Conservation (phyloP, 306 rosid genomes). For the Inga oerstediana region DNA sequence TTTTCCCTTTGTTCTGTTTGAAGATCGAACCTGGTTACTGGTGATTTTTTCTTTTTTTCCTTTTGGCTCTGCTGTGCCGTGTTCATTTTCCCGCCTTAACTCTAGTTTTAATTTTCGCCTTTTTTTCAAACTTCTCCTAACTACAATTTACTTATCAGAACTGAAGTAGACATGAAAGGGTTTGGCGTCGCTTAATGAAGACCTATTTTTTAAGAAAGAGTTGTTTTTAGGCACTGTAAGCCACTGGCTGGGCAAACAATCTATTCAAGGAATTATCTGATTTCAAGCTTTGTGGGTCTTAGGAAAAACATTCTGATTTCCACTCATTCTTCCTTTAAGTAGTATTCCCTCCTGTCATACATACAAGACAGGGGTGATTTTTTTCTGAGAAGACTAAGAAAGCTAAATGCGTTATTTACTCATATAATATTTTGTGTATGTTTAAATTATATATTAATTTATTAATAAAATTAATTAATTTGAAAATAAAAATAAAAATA, state of each 20-base stretch:
- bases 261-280: constrained; percentile 1
- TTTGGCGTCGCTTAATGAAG: background rate
- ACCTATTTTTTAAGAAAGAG: background rate
- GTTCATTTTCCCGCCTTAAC: background rate
- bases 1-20: background rate
- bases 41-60: background rate
- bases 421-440: no score
- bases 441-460: no score
- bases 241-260: background rate
- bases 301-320: background rate
- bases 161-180: constrained; percentile 20
- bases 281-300: background rate
- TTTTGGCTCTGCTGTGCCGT: background rate
- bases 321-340: background rate
- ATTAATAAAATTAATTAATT: no score
- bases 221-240: background rate
- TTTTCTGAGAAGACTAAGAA: no score
- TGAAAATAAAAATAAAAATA: no score
- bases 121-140: background rate
- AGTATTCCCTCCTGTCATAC: no score
- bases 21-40: background rate
- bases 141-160: background rate
- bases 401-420: no score
- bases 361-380: no score
- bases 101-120: background rate